Conservation (phyloP, 2,329 filamentous ascomycete genomes). For the Penicillium hordei region DNA sequence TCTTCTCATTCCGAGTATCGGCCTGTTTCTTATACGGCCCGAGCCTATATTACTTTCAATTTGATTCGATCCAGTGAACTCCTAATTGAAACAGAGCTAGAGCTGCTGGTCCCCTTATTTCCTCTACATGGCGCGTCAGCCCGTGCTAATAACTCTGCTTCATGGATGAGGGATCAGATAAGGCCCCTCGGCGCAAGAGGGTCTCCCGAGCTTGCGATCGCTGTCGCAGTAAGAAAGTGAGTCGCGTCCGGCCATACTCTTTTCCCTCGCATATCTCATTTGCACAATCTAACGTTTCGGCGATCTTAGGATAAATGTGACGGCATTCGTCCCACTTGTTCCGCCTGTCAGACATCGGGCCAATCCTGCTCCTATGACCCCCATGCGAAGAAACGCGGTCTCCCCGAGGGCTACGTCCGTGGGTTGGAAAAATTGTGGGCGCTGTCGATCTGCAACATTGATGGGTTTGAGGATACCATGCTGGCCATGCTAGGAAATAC, state of each 20-base stretch:
- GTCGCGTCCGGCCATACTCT: constrained; percentile 1
- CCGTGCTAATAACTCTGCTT: constrained; percentile 27
- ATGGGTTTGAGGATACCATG: constrained; percentile 46
- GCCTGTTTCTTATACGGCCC: neutral
- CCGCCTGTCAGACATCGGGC: constrained; percentile 42
- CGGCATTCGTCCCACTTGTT: constrained; percentile 44
- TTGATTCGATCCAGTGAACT: neutral
- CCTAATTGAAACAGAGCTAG: neutral
- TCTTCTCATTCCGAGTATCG: neutral
- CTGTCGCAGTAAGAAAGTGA: constrained; percentile 46
- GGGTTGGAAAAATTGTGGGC: constrained; percentile 50
- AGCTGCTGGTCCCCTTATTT: neutral
- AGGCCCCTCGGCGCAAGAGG: constrained; percentile 44
- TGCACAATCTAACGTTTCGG: neutral
- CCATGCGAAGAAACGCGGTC: constrained; percentile 46
- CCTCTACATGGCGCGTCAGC: constrained; percentile 28
- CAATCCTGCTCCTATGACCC: constrained; percentile 47
- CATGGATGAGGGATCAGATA: constrained; percentile 44
- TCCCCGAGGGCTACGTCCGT: constrained; percentile 50
- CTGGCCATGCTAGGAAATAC: constrained; percentile 40
- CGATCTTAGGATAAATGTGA: constrained; percentile 44
- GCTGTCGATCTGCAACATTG: constrained; percentile 45
- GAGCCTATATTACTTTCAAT: neutral
- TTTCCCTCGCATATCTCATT: constrained; percentile 1
- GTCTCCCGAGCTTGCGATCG: constrained; percentile 49